phyloP scores from a whole-genome alignment of 2,329 filamentous ascomycete species.

The Arthrobotrys entomopaga region DNA sequence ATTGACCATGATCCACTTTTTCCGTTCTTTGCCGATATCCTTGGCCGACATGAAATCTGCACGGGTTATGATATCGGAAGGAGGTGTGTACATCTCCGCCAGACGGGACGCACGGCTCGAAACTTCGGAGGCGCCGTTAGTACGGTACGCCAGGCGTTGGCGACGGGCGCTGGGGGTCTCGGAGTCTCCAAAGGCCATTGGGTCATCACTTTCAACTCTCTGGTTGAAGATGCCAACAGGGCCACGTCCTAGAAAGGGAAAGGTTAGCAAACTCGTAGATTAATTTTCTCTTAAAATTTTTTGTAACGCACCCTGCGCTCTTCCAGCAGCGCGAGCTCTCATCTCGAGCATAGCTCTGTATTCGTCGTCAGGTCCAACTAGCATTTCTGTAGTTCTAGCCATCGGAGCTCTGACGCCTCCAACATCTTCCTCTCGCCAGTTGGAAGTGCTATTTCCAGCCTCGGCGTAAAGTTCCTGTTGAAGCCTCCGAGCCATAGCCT shows the following conservation, averaged over 20 bases:
- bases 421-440: slow-evolving; percentile 62
- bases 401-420: slow-evolving; percentile 88
- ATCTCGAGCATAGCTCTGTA: slow-evolving; percentile 46
- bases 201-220: slow-evolving; percentile 62
- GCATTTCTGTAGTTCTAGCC: slow-evolving; percentile 86
- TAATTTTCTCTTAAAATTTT: neutral
- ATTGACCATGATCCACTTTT: slow-evolving; percentile 96
- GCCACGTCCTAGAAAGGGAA: slow-evolving; percentile 21
- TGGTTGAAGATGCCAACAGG: slow-evolving; percentile 75
- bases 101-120: slow-evolving; percentile 79
- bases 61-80: slow-evolving; percentile 85
- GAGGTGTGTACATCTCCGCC: slow-evolving; percentile 90
- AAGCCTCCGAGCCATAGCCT: slow-evolving; percentile 87
- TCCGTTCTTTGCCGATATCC: slow-evolving; percentile 82
- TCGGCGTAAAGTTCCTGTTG: slow-evolving; percentile 89
- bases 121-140: slow-evolving; percentile 72
- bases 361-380: slow-evolving; percentile 76
- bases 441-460: slow-evolving; percentile 61
- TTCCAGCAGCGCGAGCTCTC: slow-evolving; percentile 10
- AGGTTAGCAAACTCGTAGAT: slow-evolving; percentile 1
- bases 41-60: slow-evolving; percentile 85
- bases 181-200: slow-evolving; percentile 67
- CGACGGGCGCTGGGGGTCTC: slow-evolving; percentile 64
- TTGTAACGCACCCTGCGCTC: slow-evolving; percentile 18
- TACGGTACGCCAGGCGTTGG: slow-evolving; percentile 69